These are phyloP conservation scores for Xerocomellus intermedius DNA, from an alignment of 768 basidiomycete species.

Conservation along the genomic window DNA sequence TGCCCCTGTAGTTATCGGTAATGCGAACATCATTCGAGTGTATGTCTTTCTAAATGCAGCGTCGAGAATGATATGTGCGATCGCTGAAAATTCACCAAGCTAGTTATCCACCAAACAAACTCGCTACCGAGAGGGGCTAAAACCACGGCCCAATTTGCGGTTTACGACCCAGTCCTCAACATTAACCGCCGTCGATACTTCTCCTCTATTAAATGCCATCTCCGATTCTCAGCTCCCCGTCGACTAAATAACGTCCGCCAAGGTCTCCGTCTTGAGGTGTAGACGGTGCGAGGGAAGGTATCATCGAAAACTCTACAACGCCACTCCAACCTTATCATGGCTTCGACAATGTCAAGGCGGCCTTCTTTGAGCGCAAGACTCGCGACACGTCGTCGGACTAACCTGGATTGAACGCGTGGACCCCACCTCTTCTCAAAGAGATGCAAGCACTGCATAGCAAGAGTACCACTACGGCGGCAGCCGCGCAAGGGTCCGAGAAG, in stretches of 20 bases:
- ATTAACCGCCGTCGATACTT: constrained; percentile 18
- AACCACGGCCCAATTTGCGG: background rate
- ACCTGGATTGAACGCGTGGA: constrained; percentile 47
- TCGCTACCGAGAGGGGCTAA: background rate
- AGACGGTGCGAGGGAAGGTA: constrained; percentile 6
- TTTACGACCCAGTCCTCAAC: background rate
- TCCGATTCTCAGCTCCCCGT: constrained; percentile 31
- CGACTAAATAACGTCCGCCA: constrained; percentile 24
- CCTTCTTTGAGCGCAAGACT: constrained; percentile 65
- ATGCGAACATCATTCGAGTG: constrained; percentile 15
- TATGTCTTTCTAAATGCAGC: background rate
- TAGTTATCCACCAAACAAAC: background rate
- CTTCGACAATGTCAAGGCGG: constrained; percentile 46
- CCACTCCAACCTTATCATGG: constrained; percentile 23
- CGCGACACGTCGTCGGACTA: constrained; percentile 59
- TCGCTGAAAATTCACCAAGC: background rate
- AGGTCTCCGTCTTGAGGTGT: constrained; percentile 16
- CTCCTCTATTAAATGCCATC: constrained; percentile 28
- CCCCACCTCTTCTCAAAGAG: constrained; percentile 59
- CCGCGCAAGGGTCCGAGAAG: constrained; percentile 52
- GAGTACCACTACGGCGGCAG: constrained; percentile 52
- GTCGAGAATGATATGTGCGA: background rate
- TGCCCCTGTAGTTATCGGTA: constrained; percentile 13
- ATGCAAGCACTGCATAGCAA: constrained; percentile 45
- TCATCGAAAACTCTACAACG: constrained; percentile 8